Percentiles rank a stretch among this genome's conserved stretches.
Evolutionary conservation across 2,329 filamentous ascomycete genomes (phyloP).

Genomic region (Plectosphaerella sp.): DNA sequence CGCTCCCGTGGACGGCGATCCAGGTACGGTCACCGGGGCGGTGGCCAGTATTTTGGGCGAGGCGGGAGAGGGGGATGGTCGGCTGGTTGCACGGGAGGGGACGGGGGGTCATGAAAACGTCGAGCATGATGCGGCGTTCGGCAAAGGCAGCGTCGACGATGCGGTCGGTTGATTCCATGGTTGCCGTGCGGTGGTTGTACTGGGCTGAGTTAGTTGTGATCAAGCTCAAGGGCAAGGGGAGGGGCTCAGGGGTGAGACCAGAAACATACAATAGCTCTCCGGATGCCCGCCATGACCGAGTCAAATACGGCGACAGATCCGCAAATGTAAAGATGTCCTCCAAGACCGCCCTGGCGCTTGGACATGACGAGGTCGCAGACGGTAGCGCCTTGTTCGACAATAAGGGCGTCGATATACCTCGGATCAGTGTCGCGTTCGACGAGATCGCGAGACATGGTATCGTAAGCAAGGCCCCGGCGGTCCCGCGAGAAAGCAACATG

Average conservation of each 20-base stretch:
- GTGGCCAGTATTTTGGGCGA: conserved; percentile 47
- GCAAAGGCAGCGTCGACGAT: conserved; percentile 49
- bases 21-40: conserved; percentile 39
- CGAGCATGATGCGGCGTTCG: conserved; percentile 51
- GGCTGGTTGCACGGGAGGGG: conserved; percentile 45
- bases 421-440: conserved; percentile 44
- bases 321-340: conserved; percentile 19
- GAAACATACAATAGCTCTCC: conserved; percentile 37
- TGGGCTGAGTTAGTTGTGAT: too few species aligned
- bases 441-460: conserved; percentile 33
- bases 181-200: conserved; percentile 46
- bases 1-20: conserved; percentile 48
- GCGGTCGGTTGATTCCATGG: conserved; percentile 44
- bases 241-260: too few species aligned
- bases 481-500: conserved; percentile 50
- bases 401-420: conserved; percentile 47
- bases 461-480: conserved; percentile 39
- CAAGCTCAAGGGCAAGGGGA: too few species aligned
- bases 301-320: conserved; percentile 36
- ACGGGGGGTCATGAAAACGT: conserved; percentile 53
- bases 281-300: conserved; percentile 50
- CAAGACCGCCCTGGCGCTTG: conserved; percentile 47
- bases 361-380: conserved; percentile 53
- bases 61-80: conserved; percentile 43
- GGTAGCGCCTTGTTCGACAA: conserved; percentile 43